phyloP scores from a whole-genome alignment of 106 monocot genomes.

The Platanthera guangdongensis region DNA sequence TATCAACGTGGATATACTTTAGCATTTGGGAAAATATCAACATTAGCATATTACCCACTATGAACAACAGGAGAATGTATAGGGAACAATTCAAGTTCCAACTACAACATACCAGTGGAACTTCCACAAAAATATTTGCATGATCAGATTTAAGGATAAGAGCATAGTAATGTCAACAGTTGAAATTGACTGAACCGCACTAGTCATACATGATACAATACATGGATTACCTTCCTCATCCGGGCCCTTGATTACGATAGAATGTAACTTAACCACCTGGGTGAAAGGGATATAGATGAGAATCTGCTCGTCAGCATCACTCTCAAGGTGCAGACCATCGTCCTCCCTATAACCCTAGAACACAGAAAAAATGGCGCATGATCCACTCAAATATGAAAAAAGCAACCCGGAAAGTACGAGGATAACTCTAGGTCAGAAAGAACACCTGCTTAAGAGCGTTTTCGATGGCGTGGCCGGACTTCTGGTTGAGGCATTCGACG shows the following conservation, averaged over 20 bases:
- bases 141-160: background rate
- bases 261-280: conserved; percentile 89
- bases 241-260: conserved; percentile 58
- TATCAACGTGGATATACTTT: background rate
- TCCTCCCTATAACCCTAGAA: conserved; percentile 85
- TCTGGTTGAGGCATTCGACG: conserved; percentile 93
- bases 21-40: background rate
- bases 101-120: background rate
- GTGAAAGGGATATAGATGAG: conserved; percentile 82
- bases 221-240: conserved; percentile 67
- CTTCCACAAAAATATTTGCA: background rate
- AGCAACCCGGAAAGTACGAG: background rate
- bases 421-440: background rate
- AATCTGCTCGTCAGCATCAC: conserved; percentile 86
- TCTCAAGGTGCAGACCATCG: conserved; percentile 75
- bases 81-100: background rate
- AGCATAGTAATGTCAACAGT: background rate
- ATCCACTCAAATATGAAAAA: background rate
- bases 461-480: conserved; percentile 35
- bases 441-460: conserved; percentile 80
- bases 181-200: background rate
- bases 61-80: background rate
- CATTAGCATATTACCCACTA: background rate
- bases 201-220: background rate
- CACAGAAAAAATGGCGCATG: background rate